These are phyloP conservation scores for Pezicula rhizophila DNA, from an alignment of 2,329 filamentous ascomycete species.

Conservation along the genomic window DNA sequence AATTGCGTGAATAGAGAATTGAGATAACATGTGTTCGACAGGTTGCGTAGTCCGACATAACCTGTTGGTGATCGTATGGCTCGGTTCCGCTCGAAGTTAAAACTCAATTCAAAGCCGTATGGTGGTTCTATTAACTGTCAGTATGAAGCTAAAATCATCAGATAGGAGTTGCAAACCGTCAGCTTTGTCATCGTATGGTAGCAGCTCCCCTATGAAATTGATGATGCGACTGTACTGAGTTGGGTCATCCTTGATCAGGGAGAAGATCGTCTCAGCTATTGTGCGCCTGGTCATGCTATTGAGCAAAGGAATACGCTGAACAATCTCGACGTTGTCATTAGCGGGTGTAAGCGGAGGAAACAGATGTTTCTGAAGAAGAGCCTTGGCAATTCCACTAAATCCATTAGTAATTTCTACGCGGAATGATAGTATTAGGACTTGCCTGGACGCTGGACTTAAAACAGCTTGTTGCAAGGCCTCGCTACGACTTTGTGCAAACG, in stretches of 20 bases:
- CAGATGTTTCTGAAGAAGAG: constrained; percentile 57
- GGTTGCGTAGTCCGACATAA: constrained; percentile 83
- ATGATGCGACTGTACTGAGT: constrained; percentile 46
- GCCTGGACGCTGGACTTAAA: constrained; percentile 14
- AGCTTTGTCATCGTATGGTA: constrained; percentile 39
- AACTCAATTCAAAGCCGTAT: constrained; percentile 56
- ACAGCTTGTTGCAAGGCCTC: constrained; percentile 9
- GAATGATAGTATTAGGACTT: not conserved
- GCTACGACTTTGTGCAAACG: constrained; percentile 18
- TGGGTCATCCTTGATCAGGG: constrained; percentile 46
- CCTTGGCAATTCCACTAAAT: constrained; percentile 36
- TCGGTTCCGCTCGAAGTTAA: constrained; percentile 57
- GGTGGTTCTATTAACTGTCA: constrained; percentile 31
- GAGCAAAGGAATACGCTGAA: constrained; percentile 41
- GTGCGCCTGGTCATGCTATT: constrained; percentile 49
- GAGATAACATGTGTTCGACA: constrained; percentile 95
- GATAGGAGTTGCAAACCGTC: constrained; percentile 26
- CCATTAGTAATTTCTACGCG: constrained; percentile 6
- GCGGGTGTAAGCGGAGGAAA: constrained; percentile 48
- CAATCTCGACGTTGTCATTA: constrained; percentile 18
- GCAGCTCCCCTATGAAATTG: constrained; percentile 42
- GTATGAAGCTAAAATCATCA: constrained; percentile 4
- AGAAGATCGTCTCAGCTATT: constrained; percentile 54
- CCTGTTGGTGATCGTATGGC: constrained; percentile 71
- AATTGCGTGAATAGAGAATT: constrained; percentile 92